phyloP scores from a whole-genome alignment of 2,329 filamentous ascomycete genomes.

The Amesomyces nigricolor region DNA sequence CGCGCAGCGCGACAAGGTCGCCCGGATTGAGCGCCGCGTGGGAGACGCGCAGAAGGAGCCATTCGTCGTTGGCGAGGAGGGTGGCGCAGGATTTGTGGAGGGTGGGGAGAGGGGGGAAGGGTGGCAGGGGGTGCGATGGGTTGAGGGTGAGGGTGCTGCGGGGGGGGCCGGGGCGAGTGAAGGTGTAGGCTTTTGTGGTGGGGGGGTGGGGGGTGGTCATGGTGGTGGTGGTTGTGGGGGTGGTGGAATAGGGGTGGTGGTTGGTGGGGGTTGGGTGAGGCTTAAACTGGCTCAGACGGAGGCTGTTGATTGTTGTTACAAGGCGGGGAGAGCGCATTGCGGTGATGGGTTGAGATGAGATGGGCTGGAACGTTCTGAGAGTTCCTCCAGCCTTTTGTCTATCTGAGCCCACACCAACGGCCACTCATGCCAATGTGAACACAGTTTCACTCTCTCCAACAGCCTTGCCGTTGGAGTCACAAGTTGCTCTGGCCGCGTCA shows the following conservation, averaged over 20 bases:
- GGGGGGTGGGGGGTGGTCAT: background rate
- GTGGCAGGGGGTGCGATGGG: constrained; percentile 13
- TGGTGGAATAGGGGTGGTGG: background rate
- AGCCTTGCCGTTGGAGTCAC: background rate
- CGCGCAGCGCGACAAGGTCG: constrained; percentile 31
- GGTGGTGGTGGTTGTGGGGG: background rate
- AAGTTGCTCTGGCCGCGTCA: background rate
- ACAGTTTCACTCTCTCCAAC: background rate
- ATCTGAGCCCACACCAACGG: no score
- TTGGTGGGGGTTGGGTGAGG: background rate
- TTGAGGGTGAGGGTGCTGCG: constrained; percentile 16
- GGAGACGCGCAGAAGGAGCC: constrained; percentile 30
- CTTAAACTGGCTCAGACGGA: no score
- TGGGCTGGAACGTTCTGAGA: no score
- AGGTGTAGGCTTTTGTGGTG: constrained; percentile 16
- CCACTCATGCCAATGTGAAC: background rate
- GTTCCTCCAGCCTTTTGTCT: no score
- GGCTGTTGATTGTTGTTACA: no score
- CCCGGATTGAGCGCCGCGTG: constrained; percentile 36
- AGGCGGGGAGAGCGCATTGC: no score
- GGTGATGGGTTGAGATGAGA: no score
- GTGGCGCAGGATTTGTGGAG: background rate
- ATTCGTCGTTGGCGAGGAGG: constrained; percentile 9
- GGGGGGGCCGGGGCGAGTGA: constrained; percentile 14
- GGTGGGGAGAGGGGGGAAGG: constrained; percentile 12